phyloP scores from a whole-genome alignment of 805 yeast genomes.

The Candida quercuum region DNA sequence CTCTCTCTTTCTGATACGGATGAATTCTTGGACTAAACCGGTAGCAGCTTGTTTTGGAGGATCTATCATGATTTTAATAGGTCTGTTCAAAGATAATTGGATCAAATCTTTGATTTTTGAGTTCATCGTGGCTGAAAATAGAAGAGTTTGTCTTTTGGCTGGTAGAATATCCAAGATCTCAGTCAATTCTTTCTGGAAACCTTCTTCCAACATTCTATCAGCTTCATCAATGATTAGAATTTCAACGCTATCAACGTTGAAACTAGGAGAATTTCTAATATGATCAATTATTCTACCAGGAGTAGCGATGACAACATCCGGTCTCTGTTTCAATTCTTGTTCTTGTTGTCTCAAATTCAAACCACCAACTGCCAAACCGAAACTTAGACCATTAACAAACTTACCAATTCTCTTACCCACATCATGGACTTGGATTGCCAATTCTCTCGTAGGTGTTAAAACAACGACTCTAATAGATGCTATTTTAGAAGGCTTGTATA shows the following conservation, averaged over 20 bases:
- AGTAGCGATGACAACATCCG: conserved; percentile 95
- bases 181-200: conserved; percentile 90
- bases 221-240: conserved; percentile 95
- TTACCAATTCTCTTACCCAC: conserved; percentile 84
- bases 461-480: conserved; percentile 89
- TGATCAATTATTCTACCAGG: conserved; percentile 99
- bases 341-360: conserved; percentile 92
- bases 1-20: conserved; percentile 89
- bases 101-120: conserved; percentile 84
- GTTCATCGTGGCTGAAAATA: conserved; percentile 98
- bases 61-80: conserved; percentile 92
- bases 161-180: conserved; percentile 88
- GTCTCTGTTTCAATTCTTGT: conserved; percentile 85
- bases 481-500: conserved; percentile 81
- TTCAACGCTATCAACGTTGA: conserved; percentile 86
- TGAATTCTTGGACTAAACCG: conserved; percentile 90
- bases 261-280: conserved; percentile 89
- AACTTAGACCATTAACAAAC: conserved; percentile 68
- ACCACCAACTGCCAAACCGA: conserved; percentile 98
- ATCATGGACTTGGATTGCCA: conserved; percentile 93
- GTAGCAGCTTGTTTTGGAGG: conserved; percentile 93
- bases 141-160: conserved; percentile 83
- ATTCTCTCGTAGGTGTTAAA: conserved; percentile 93
- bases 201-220: conserved; percentile 98
- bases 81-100: conserved; percentile 81